These are phyloP conservation scores for sweet orange (Citrus sinensis) DNA, from an alignment of 345 rosid genomes.

Conservation along the genomic window DVS_A1.0 CM039162.1:26065001-26065500, in stretches of 20 bases:
- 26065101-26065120: not conserved
- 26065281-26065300: conserved; percentile 63
- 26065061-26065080: not conserved
- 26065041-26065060: not conserved
- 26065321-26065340: not conserved
- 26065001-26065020: not conserved
- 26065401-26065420: not conserved
- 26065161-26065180: conserved; percentile 61
- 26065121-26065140: conserved; percentile 31
- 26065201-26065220: conserved; percentile 67
- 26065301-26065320: conserved; percentile 33
- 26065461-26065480: conserved; percentile 76
- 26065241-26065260: conserved; percentile 78
- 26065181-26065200: conserved; percentile 57
- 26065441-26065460: conserved; percentile 52
- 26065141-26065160: conserved; percentile 83
- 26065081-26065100: not conserved
- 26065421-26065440: conserved; percentile 31
- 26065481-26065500: conserved; percentile 64
- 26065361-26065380: not conserved
- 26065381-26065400: not conserved
- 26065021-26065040: not conserved
- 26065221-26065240: conserved; percentile 77
- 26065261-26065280: conserved; percentile 68
- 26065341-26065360: not conserved